Evolutionary conservation across 306 rosid genomes (phyloP).

Genomic region (Glycine soja): DNA sequence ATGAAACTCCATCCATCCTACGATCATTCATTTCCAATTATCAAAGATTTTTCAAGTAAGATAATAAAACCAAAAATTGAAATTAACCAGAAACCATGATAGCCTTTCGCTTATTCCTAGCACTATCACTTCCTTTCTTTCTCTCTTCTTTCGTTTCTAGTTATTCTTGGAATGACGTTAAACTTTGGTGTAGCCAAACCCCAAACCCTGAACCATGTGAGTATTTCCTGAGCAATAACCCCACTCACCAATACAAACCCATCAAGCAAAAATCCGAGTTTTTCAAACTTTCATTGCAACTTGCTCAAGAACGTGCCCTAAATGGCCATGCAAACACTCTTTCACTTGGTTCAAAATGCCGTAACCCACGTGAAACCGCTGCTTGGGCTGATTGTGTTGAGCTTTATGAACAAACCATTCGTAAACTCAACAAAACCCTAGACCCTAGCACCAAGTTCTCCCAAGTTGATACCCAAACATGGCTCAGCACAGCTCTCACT

Average conservation of each 20-base stretch:
- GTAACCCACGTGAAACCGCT: constrained; percentile 47
- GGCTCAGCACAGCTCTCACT: constrained; percentile 75
- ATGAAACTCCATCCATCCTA: neutral
- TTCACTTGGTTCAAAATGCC: constrained; percentile 58
- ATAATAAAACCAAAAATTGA: too few species aligned
- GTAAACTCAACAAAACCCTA: constrained; percentile 56
- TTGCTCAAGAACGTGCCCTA: constrained; percentile 61
- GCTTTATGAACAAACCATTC: constrained; percentile 62
- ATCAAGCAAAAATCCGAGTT: constrained; percentile 63
- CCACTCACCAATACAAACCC: constrained; percentile 11
- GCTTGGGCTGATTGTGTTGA: constrained; percentile 75
- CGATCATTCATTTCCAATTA: neutral
- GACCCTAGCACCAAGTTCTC: constrained; percentile 50
- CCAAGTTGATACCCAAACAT: constrained; percentile 62
- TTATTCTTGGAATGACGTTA: constrained; percentile 55
- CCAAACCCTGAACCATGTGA: constrained; percentile 79
- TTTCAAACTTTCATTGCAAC: constrained; percentile 55
- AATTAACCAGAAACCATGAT: constrained; percentile 18
- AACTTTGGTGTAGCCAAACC: constrained; percentile 74
- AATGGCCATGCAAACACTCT: constrained; percentile 52
- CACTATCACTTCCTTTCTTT: constrained; percentile 37
- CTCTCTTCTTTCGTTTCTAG: constrained; percentile 21
- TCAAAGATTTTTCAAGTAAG: neutral
- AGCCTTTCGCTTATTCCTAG: neutral
- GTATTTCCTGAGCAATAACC: constrained; percentile 54